Evolutionary conservation across 257 asterid genomes (phyloP), one percentile per base, ranked within the genome.

Genomic region (Capsicum pubescens): DNA sequence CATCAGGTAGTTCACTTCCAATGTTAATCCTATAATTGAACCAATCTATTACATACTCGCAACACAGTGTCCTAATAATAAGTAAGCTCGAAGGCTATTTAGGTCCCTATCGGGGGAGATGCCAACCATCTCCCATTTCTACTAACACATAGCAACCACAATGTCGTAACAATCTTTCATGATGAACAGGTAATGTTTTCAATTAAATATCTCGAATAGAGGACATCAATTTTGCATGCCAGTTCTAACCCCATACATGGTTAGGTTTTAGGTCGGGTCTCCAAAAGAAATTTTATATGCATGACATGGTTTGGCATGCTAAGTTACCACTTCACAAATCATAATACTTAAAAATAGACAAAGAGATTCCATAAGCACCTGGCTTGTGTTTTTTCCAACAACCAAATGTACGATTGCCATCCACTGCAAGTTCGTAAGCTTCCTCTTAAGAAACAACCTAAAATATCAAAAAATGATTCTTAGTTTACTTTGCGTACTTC

Each of bases 371-470:
- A 83, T 48, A 39, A 57, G 85, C 86, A 95, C 98, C 98, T 95
- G 98, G 89, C 99, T 95, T 54, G 97, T 95, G 87, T 97, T 95
- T 39, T 98, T 94, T 88, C 97, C 98, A 83, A 95, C 91, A 88
- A 98, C 98, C 91, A 97, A 88, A 78, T 95, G 32, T 26, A 26
- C 1, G 32, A 26, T 26, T 26, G 32, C 32, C 32, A 26, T 26
- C 32, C 32, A 26, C 93, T 95, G 98, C 97, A 97, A 91, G 88
- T 91, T 93, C 82, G 99, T 92, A 80, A 95, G 99, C 93, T 90
- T 95, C 94, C 92, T 93, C 97, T 90, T 97, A 98, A 97, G 87
- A 92, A 97, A 93, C 87, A 97, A 92, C 95, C 99, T 95, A 93
- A 70, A 86, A 87, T 86, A 84, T 69, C 88, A 87, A 88, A 89